Conservation (phyloP, 2,329 filamentous ascomycete genomes). For the Exophiala bonariae region DNA sequence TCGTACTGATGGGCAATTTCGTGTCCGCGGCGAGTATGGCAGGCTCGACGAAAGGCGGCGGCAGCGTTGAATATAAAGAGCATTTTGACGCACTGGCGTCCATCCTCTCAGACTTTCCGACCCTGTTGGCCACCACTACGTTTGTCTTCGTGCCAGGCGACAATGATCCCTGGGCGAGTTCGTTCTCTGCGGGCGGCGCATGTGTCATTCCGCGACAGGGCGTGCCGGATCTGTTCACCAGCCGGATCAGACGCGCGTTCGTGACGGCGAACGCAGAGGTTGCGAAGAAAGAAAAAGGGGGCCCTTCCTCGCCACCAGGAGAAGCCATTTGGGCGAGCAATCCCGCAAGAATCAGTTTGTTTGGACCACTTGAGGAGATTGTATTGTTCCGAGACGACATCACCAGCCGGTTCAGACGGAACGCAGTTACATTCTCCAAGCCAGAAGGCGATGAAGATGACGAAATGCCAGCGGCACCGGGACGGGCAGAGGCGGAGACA, state of each 20-base stretch:
- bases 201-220: conserved; percentile 49
- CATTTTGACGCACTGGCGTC: conserved; percentile 86
- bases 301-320: conserved; percentile 57
- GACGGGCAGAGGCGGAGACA: neutral
- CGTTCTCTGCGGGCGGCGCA: conserved; percentile 60
- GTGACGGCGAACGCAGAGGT: conserved; percentile 72
- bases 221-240: conserved; percentile 88
- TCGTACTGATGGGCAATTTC: conserved; percentile 87
- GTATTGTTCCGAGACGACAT: conserved; percentile 87
- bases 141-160: conserved; percentile 95
- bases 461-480: conserved; percentile 15
- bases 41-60: conserved; percentile 66
- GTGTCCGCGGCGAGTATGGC: conserved; percentile 57
- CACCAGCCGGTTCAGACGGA: conserved; percentile 73
- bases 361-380: conserved; percentile 85
- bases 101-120: conserved; percentile 78
- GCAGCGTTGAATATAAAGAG: conserved; percentile 95
- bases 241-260: conserved; percentile 77
- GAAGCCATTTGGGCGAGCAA: conserved; percentile 88
- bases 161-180: conserved; percentile 94
- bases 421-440: conserved; percentile 68
- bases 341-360: conserved; percentile 77
- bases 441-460: conserved; percentile 36
- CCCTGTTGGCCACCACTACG: conserved; percentile 73
- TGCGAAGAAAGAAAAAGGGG: conserved; percentile 50